Conservation (phyloP, 495 filamentous ascomycete genomes). For the Podospora bellae-mahoneyi region DNA sequence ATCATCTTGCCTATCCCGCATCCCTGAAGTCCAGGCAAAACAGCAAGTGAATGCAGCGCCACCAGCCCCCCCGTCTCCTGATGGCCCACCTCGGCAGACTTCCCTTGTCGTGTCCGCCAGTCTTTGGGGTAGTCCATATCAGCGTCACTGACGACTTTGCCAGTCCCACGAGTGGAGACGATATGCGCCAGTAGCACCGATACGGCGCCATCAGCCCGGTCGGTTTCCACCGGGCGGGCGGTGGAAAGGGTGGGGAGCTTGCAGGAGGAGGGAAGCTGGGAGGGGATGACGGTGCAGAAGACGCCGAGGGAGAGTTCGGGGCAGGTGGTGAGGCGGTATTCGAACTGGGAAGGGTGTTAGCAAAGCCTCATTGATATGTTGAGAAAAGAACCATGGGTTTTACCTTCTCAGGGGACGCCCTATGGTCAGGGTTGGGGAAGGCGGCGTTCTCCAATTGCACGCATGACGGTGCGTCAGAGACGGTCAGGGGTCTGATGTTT, state of each 20-base stretch:
- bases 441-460: constrained; percentile 69
- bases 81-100: constrained; percentile 49
- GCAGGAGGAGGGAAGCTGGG: constrained; percentile 41
- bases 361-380: constrained; percentile 5
- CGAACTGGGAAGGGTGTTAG: constrained; percentile 53
- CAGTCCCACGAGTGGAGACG: constrained; percentile 65
- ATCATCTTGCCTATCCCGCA: constrained; percentile 72
- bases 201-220: constrained; percentile 47
- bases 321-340: constrained; percentile 74
- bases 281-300: constrained; percentile 59
- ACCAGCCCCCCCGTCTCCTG: constrained; percentile 70
- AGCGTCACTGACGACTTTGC: constrained; percentile 62
- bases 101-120: constrained; percentile 48
- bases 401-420: constrained; percentile 79
- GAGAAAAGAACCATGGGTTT: constrained; percentile 27
- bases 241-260: constrained; percentile 47
- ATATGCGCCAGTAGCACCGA: constrained; percentile 76
- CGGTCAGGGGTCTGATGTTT: constrained; percentile 66
- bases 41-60: constrained; percentile 76
- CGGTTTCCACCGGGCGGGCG: constrained; percentile 48
- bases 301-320: constrained; percentile 79
- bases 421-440: constrained; percentile 65
- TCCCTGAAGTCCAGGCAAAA: constrained; percentile 70
- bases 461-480: constrained; percentile 73
- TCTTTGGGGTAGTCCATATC: constrained; percentile 71